Evolutionary conservation across 345 rosid genomes (phyloP), one percentile per base, ranked within the genome.

Genomic region (Lepidium africanum): DNA sequence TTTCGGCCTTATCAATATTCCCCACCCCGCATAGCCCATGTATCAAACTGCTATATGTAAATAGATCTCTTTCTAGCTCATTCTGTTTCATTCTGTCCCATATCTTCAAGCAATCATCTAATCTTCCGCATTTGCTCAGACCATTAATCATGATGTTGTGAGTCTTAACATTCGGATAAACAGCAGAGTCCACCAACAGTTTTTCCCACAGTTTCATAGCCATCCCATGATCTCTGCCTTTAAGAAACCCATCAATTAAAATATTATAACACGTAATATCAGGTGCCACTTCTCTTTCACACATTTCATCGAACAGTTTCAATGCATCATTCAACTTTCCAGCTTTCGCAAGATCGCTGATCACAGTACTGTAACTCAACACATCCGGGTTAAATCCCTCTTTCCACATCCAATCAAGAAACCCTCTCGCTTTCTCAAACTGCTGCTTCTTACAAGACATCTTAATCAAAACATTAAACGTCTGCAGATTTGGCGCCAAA

Each of bases 121-220:
- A 69, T 72, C 73, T 85, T 35, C 89, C 86, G 43, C 93, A 85
- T 63, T 86, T 89, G 64, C 87, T 87, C 74, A 91, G 78, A 48
- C 96, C 96, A 76, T 69, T 84, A 53, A 91, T 88, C 97, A 93
- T 88, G 39, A 87, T 76, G 71, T 88, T 94, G 64, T 94, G 90
- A 40, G 92, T 86, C 66, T 78, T 84, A 9, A 86, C 88, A 82
- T 84, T 89, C 1, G 97, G 96, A 74, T 73, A 94, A 61, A 82
- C 85, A 6, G 69, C 69, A 8, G 86, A 47, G 19, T 69, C 84
- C 74, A 63, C 71, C 69, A 81, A 72, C 79, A 87, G 66, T 53
- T 78, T 87, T 15, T 79, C 85, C 96, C 96, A 89, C 15, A 89
- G 69, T 73, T 78, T 79, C 59, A 74, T 76, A 8, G 86, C 99